Conservation (phyloP, 352 stramenopile genomes). For the Globisporangium nagaii region DNA sequence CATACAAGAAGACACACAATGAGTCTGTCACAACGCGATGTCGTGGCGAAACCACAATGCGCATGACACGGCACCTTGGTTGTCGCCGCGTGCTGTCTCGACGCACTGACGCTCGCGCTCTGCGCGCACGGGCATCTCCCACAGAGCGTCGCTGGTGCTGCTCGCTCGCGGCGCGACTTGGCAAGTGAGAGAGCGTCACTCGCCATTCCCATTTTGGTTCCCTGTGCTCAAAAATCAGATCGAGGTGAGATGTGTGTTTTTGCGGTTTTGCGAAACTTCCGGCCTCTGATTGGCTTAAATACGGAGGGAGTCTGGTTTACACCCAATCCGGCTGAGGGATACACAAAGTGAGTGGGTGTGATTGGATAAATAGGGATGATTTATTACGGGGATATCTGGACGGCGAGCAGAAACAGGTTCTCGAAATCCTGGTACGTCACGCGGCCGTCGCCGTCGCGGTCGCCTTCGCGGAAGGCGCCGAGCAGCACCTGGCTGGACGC, state of each 20-base stretch:
- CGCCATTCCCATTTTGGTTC: no score
- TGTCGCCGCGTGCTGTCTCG: neutral
- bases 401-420: slow-evolving; percentile 1
- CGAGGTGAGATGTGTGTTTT: no score
- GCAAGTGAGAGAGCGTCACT: no score
- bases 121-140: neutral
- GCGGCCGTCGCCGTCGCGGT: slow-evolving; percentile 44
- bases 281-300: neutral
- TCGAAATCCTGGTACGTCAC: slow-evolving; percentile 16
- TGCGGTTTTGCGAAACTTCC: no score
- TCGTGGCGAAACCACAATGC: neutral
- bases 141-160: neutral
- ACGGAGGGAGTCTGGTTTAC: neutral
- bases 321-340: neutral
- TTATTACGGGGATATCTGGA: no score
- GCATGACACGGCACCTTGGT: neutral
- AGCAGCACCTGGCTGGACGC: slow-evolving; percentile 25
- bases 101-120: neutral
- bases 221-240: slow-evolving; percentile 3
- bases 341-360: neutral
- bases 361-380: no score
- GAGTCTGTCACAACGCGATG: neutral
- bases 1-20: neutral
- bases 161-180: neutral
- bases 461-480: slow-evolving; percentile 41